Percentiles rank a stretch among this genome's conserved stretches.
phyloP scores from a whole-genome alignment of 257 asterid genomes.

The Solanum paucissectum region DNA sequence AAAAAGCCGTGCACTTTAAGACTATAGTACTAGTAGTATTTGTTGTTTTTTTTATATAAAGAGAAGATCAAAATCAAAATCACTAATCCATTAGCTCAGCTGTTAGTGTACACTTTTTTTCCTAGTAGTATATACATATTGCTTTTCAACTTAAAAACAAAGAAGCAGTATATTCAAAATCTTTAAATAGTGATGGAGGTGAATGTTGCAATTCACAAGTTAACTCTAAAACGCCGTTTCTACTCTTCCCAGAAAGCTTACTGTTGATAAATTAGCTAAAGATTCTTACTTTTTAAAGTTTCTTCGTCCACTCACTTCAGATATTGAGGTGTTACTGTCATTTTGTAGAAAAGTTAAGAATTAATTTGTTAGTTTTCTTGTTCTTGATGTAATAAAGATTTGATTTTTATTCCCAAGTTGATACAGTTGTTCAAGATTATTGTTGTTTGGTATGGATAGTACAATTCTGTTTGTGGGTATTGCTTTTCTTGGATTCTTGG shows the following conservation, averaged over 20 bases:
- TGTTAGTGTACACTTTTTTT: background rate
- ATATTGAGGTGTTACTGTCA: background rate
- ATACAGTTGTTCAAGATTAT: background rate
- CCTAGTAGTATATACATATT: background rate
- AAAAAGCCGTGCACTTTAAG: background rate
- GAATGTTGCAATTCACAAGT: slow-evolving; percentile 18
- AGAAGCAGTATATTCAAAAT: background rate
- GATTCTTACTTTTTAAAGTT: background rate
- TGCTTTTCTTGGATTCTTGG: slow-evolving; percentile 10
- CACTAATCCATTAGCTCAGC: background rate
- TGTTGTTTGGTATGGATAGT: slow-evolving; percentile 18
- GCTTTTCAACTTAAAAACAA: background rate
- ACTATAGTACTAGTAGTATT: background rate
- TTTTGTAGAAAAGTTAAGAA: background rate
- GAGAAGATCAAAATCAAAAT: background rate
- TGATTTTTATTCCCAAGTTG: slow-evolving; percentile 1
- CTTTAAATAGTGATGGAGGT: slow-evolving; percentile 33
- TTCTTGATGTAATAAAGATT: background rate
- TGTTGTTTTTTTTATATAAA: background rate
- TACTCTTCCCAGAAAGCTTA: slow-evolving; percentile 62
- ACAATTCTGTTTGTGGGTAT: background rate
- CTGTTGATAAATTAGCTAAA: slow-evolving; percentile 20
- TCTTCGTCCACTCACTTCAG: background rate
- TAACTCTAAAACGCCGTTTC: slow-evolving; percentile 38
- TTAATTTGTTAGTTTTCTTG: background rate